Percentiles rank a stretch among this genome's conserved stretches.
Evolutionary conservation across 306 rosid genomes (phyloP).

Genomic region (Dryas octopetala): DNA sequence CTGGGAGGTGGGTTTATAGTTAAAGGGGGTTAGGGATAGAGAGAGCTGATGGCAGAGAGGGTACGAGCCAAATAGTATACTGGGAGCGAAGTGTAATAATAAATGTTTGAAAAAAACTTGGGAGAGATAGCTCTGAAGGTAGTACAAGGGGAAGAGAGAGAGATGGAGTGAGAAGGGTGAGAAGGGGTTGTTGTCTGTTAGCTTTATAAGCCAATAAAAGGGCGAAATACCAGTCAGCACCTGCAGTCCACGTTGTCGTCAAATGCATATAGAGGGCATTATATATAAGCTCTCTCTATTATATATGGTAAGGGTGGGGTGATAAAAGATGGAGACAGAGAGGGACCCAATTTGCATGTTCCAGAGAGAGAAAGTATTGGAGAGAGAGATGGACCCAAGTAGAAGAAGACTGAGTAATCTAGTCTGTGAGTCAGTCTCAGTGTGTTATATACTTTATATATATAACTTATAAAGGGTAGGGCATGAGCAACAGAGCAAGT

Average conservation of each 20-base stretch:
- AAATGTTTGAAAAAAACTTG: conserved; percentile 40
- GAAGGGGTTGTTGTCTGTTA: conserved; percentile 43
- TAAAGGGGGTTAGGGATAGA: no score
- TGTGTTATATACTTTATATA: neutral
- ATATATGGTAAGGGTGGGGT: neutral
- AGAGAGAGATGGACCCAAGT: conserved; percentile 8
- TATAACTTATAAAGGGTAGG: conserved; percentile 29
- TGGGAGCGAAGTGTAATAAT: conserved; percentile 34
- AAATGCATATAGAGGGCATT: conserved; percentile 42
- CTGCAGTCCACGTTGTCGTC: conserved; percentile 82
- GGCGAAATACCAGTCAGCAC: conserved; percentile 82
- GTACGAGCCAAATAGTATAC: conserved; percentile 12
- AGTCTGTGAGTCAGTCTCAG: conserved; percentile 32
- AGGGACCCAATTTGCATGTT: conserved; percentile 47
- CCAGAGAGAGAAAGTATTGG: conserved; percentile 33
- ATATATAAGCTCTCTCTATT: neutral
- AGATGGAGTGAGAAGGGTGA: conserved; percentile 30
- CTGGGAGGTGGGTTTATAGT: no score
- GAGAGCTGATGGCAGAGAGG: no score
- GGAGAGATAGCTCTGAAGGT: conserved; percentile 20
- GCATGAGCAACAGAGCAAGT: conserved; percentile 20
- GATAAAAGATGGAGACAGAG: conserved; percentile 1
- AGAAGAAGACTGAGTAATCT: conserved; percentile 30
- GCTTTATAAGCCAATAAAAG: conserved; percentile 57
- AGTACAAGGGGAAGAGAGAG: conserved; percentile 7